Evolutionary conservation across 805 yeast genomes (phyloP), one percentile per base, ranked within the genome.

Genomic region (Sugiyamaella lignohabitans): DNA sequence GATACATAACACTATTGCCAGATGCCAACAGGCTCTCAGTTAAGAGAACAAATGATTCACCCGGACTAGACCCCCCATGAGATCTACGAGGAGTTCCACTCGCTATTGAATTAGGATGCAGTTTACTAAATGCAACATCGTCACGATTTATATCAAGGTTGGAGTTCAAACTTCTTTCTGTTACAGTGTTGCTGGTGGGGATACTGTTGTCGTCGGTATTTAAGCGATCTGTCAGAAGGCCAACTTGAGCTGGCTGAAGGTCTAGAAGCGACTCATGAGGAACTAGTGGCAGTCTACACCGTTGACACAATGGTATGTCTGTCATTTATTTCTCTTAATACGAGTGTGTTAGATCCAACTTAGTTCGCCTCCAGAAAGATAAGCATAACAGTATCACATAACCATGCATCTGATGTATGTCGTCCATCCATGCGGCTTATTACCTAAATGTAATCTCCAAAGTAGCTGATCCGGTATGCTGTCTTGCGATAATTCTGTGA

Each of bases 211-310:
- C 21, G 11, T 35, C 21, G 8, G 18, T 8, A 17, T 38, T n/a
- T n/a, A 14, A 8, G 5, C 27, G 16, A 19, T 23, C 27, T 5
- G 75, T 66, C 17, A 84, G 64, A 19, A 82, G 67, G 35, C 74
- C 72, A 2, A 73, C 64, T 58, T 82, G 88, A 0, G 81, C 79
- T 19, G 70, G 65, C 41, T 76, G 72, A 21, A 82, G 60, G 27
- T 72, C 73, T 18, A 66, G 60, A 11, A 84, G 59, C 0, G 87
- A 74, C 10, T 72, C 72, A 59, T 83, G 85, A 3, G 82, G 63
- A 10, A 61, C 59, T 27, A 84, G 58, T 1, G 85, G 83, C 18
- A 76, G 68, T 48, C 76, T 71, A 61, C 91, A 84, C 54, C 78
- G 65, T 58, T 78, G 84, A 63, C 93, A 84, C 17, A 45, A 16